These are phyloP conservation scores for sorghum (Sorghum bicolor) DNA, from an alignment of 176 grass and related monocot genomes.

Conservation along the genomic window Sorghum_bicolor_NCBIv3 NC_012873.2:64952501-64953000, in stretches of 20 bases:
- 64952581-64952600: constrained; percentile 40
- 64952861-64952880: not conserved
- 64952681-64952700: constrained; percentile 98
- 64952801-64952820: not conserved
- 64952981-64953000: not conserved
- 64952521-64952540: constrained; percentile 95
- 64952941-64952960: not conserved
- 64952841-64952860: constrained; percentile 6
- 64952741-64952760: constrained; percentile 56
- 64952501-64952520: constrained; percentile 99
- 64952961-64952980: not conserved
- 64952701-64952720: constrained; percentile 97
- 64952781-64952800: not conserved
- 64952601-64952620: constrained; percentile 6
- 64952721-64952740: constrained; percentile 98
- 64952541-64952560: constrained; percentile 91
- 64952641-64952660: constrained; percentile 22
- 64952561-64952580: constrained; percentile 92
- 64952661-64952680: constrained; percentile 96
- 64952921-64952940: not conserved
- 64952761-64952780: constrained; percentile 5
- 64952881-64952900: not conserved
- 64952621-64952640: not conserved
- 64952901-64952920: not conserved
- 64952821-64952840: not conserved